These are phyloP conservation scores for Nicotiana benthamiana DNA, from an alignment of 257 asterid species.

Conservation along the genomic window DNA sequence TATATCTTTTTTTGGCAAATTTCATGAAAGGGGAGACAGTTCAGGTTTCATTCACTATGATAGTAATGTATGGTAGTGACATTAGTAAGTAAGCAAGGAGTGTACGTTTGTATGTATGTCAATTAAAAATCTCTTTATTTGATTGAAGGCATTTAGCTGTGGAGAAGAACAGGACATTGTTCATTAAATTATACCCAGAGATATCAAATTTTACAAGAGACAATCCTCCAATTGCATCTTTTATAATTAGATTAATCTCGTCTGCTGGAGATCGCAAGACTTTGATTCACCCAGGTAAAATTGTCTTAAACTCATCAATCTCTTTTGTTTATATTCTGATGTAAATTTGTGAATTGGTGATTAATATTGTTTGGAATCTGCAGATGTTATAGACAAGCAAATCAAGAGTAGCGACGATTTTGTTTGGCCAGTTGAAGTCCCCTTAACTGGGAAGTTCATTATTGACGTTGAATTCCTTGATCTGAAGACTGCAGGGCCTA, in stretches of 20 bases:
- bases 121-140: not conserved
- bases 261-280: conserved; percentile 69
- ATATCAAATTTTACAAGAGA: conserved; percentile 60
- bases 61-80: not conserved
- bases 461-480: conserved; percentile 92
- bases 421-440: conserved; percentile 66
- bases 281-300: conserved; percentile 74
- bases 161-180: conserved; percentile 74
- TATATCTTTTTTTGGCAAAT: not conserved
- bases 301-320: not conserved
- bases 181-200: conserved; percentile 70
- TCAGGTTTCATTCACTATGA: not conserved
- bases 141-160: conserved; percentile 70
- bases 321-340: not conserved
- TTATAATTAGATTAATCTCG: conserved; percentile 61
- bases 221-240: conserved; percentile 83
- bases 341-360: not conserved
- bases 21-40: not conserved
- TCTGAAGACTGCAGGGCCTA: conserved; percentile 54
- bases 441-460: conserved; percentile 80
- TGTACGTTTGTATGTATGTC: not conserved
- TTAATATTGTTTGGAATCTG: conserved; percentile 3
- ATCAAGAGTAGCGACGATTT: conserved; percentile 79
- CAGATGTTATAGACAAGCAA: conserved; percentile 73
- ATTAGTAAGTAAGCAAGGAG: not conserved